These are phyloP conservation scores for Carex littledalei DNA, from an alignment of 176 grass and related monocot species.

Conservation along the genomic window DNA sequence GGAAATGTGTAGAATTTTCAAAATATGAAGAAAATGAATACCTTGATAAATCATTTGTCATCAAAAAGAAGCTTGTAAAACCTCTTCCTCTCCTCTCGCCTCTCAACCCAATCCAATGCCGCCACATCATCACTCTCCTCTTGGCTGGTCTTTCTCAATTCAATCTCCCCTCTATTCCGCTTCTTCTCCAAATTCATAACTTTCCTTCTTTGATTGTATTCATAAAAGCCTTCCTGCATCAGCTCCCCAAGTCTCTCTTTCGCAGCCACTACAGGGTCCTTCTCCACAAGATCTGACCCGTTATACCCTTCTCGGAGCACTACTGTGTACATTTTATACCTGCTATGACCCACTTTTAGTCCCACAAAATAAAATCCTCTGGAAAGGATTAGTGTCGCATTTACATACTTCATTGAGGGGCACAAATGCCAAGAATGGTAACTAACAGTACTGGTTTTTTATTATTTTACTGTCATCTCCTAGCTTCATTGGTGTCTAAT, in stretches of 20 bases:
- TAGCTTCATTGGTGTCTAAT: not conserved
- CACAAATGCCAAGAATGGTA: not conserved
- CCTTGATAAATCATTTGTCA: conserved; percentile 31
- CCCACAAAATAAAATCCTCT: not conserved
- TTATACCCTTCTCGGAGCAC: conserved; percentile 66
- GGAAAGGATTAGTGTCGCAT: not conserved
- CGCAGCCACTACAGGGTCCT: conserved; percentile 58
- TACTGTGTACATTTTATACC: conserved; percentile 74
- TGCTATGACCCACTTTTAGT: conserved; percentile 4
- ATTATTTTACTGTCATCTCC: not conserved
- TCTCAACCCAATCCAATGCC: conserved; percentile 38
- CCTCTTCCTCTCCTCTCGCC: conserved; percentile 61
- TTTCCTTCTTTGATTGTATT: conserved; percentile 51
- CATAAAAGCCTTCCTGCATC: conserved; percentile 88
- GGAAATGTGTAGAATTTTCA: not conserved
- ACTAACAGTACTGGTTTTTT: not conserved
- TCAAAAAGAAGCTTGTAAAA: conserved; percentile 74
- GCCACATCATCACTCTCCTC: conserved; percentile 30
- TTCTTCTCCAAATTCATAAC: conserved; percentile 66
- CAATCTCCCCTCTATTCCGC: conserved; percentile 66
- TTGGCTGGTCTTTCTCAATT: conserved; percentile 38
- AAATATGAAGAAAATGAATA: not conserved
- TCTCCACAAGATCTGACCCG: conserved; percentile 57
- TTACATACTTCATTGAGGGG: not conserved
- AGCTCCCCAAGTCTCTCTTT: conserved; percentile 80